Percentiles rank a stretch among this genome's conserved stretches.
Conservation (phyloP, 768 basidiomycete genomes). For the Gloeopeniophorella convolvens region DNA sequence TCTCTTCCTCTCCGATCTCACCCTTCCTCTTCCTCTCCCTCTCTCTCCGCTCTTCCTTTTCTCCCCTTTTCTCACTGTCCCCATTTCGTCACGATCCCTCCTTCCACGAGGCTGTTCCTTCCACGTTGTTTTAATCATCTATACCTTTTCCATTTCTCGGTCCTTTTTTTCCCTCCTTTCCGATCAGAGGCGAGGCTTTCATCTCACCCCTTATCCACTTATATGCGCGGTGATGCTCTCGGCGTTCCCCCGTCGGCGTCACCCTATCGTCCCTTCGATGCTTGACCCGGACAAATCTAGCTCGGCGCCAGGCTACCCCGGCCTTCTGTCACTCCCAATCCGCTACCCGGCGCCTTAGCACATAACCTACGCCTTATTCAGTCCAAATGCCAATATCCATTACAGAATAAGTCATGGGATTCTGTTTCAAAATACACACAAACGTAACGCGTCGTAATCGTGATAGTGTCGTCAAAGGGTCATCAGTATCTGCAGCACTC, state of each 20-base stretch:
- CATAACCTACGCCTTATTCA: constrained; percentile 11
- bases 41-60: not conserved
- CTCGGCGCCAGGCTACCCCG: constrained; percentile 12
- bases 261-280: constrained; percentile 15
- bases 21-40: no score
- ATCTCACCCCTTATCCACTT: constrained; percentile 21
- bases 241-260: constrained; percentile 13
- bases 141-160: constrained; percentile 22
- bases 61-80: not conserved
- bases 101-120: constrained; percentile 17
- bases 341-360: constrained; percentile 1
- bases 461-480: constrained; percentile 26
- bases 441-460: constrained; percentile 23
- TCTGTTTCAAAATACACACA: not conserved
- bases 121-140: constrained; percentile 23
- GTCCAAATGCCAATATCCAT: constrained; percentile 10
- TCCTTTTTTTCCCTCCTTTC: constrained; percentile 19
- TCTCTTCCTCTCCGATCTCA: not conserved
- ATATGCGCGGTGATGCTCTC: constrained; percentile 18
- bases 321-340: constrained; percentile 18
- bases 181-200: constrained; percentile 21
- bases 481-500: no score
- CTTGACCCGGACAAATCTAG: constrained; percentile 16
- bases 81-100: constrained; percentile 6
- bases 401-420: constrained; percentile 15